Evolutionary conservation across 352 stramenopile species (phyloP).

Genomic region (Pythium rishiriense): DNA sequence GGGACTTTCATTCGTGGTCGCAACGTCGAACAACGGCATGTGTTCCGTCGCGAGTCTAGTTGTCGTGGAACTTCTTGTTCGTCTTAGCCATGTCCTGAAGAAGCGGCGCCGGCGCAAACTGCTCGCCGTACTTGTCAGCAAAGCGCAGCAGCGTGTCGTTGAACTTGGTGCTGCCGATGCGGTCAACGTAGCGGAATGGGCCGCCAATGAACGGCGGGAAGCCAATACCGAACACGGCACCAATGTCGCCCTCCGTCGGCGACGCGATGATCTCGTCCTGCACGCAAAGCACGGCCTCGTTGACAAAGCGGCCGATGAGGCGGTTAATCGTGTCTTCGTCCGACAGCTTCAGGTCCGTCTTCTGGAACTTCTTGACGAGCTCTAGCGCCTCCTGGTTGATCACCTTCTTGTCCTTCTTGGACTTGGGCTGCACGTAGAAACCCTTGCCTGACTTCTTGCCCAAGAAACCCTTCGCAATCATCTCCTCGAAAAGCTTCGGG

Average conservation of each 20-base stretch:
- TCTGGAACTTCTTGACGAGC: constrained; percentile 82
- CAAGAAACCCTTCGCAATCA: constrained; percentile 95
- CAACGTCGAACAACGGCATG: background rate
- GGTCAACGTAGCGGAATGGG: constrained; percentile 96
- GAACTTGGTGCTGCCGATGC: constrained; percentile 91
- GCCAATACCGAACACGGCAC: constrained; percentile 98
- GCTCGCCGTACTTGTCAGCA: constrained; percentile 94
- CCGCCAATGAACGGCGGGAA: constrained; percentile 98
- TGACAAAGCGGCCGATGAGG: constrained; percentile 95
- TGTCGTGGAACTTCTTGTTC: constrained; percentile 97
- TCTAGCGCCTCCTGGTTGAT: constrained; percentile 88
- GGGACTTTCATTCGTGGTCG: background rate
- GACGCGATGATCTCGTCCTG: constrained; percentile 97
- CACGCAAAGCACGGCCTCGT: constrained; percentile 97
- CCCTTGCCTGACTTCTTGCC: constrained; percentile 97
- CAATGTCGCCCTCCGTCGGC: constrained; percentile 97
- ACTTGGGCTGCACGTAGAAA: constrained; percentile 96
- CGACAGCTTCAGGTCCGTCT: constrained; percentile 72
- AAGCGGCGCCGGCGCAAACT: constrained; percentile 96
- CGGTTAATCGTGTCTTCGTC: constrained; percentile 92
- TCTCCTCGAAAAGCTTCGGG: constrained; percentile 91
- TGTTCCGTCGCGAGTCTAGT: constrained; percentile 31
- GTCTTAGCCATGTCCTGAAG: constrained; percentile 96
- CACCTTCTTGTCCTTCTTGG: constrained; percentile 90
- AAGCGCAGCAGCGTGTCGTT: constrained; percentile 96